Base-by-base conservation (phyloP, 768 basidiomycete genomes). In the Collybiopsis luxurians region DNA sequence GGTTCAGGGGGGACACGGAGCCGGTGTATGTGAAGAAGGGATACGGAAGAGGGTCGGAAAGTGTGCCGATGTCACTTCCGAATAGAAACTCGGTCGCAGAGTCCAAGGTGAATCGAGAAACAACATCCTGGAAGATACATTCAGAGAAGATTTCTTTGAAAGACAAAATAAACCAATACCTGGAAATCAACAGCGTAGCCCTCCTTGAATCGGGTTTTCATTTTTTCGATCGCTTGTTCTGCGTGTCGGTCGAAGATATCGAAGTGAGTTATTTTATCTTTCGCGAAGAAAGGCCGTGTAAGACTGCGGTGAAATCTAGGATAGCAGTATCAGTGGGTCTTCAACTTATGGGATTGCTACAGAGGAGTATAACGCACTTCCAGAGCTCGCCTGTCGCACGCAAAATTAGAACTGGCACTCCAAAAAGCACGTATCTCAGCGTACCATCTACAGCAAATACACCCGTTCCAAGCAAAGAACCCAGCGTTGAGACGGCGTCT, bases 1-100 rank as follows among this genome's bases (percentile, higher is more conserved):
- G 61, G 36, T 55, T 39, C 19, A 60, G 60, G 24, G 64, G 56
- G 5, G 71, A 64, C 52, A 68, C 56, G 55, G 61, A 61, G 27
- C 63, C 57, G 2, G 71, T 64, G 52, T 70, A 57, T 51, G 68
- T 44, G 15, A 36, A 23, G 23, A 38, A 51, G 0, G 84, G 82
- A 60, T 83, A 81, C 1, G 81, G 74, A 1, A 85, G 70, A 4
- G 73, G 75, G 0, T 73, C 79, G 4, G 71, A 70, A 21, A 84
- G 77, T 3, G 79, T 79, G 42, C 65, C 65, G 13, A 83, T 75
- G 47, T 77, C 70, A 28, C 77, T 67, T 26, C 75, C 78, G 59
- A 85, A 84, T 27, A 85, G 75, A 60, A 84, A 86, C 44, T 82
- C 79, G 0, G 83, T 77, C 1, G 82, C 83, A 0, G 80, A 78